phyloP scores from a whole-genome alignment of 1,284 basidiomycete species.

The Cyathus pygmaeus region DNA sequence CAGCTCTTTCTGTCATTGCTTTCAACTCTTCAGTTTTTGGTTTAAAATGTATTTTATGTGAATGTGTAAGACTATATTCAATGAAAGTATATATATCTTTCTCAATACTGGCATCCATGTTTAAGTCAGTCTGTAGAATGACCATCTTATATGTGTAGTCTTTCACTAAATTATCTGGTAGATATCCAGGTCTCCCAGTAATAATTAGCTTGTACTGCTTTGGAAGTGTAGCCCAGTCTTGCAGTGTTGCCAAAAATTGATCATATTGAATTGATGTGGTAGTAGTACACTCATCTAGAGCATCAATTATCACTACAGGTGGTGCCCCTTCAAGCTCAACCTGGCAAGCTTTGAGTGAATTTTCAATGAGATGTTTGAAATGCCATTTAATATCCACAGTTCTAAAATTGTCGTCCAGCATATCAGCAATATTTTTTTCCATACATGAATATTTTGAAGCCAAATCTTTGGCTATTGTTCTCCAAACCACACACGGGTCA shows the following conservation, averaged over 20 bases:
- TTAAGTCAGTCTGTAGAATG: background rate
- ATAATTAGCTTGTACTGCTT: background rate
- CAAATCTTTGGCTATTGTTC: background rate
- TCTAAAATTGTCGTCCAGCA: background rate
- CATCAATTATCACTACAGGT: conserved; percentile 22
- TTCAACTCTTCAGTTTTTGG: background rate
- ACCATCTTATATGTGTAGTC: background rate
- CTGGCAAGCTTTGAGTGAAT: background rate
- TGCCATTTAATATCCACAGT: background rate
- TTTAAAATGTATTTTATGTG: background rate
- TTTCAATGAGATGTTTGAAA: background rate
- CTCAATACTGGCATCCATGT: background rate
- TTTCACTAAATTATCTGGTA: background rate
- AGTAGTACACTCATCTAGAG: conserved; percentile 17
- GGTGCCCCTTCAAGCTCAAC: background rate
- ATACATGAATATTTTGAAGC: background rate
- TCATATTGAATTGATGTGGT: background rate
- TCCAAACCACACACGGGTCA: background rate
- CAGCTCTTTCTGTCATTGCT: background rate
- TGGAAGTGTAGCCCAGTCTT: background rate
- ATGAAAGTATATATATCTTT: background rate
- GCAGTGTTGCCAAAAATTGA: background rate
- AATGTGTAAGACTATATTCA: background rate
- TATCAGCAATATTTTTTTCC: background rate
- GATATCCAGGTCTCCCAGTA: background rate